Base-by-base conservation (phyloP, 2,329 filamentous ascomycete species). In the Ophiosphaerella herpotricha region DNA sequence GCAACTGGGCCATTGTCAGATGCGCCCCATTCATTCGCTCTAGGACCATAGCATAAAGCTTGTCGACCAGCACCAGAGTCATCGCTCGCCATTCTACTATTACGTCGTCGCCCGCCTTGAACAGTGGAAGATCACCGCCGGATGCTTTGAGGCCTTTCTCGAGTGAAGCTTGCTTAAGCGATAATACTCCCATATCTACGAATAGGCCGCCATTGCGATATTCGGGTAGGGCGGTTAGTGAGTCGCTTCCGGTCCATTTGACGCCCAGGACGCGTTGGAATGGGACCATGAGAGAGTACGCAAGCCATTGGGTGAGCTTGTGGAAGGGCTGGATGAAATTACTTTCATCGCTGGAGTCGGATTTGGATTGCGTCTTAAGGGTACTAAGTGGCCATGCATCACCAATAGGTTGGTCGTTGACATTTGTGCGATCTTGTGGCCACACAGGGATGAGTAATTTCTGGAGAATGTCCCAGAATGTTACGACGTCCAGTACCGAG, bases 191-290 rank as follows among this genome's bases (percentile, higher is more conserved):
- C 32, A 91, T 84, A 64, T 97, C 87, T 50, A 96, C 86, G 55
- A 96, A 86, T 1, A 97, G 79, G 6, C 92, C 92, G 38, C 92
- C 92, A 62, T 97, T 97, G 51, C 92, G 85, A 72, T 97, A 97
- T 70, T 97, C 92, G 0, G 92, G 91, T 2, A 97, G 78, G 16
- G 90, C 92, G 1, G 92, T 97, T 57, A 96, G 81, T 7, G 94
- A 80, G 83, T 94, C 89, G 2, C 84, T 84, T 37, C 90, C 89
- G 2, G 87, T 85, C 72, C 94, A 94, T 53, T 90, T 83, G 48
- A 94, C 85, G 46, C 87, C 83, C 64, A 96, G 84, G 26, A 96
- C 74, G 56, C 85, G 88, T 46, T 87, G 84, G 32, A 60, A 63
- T 85, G 91, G 91, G 18, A 91, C 88, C 88, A 94, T 95, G 49